phyloP scores from a whole-genome alignment of 2,329 filamentous ascomycete genomes.

The Hymenoscyphus salicellus region DNA sequence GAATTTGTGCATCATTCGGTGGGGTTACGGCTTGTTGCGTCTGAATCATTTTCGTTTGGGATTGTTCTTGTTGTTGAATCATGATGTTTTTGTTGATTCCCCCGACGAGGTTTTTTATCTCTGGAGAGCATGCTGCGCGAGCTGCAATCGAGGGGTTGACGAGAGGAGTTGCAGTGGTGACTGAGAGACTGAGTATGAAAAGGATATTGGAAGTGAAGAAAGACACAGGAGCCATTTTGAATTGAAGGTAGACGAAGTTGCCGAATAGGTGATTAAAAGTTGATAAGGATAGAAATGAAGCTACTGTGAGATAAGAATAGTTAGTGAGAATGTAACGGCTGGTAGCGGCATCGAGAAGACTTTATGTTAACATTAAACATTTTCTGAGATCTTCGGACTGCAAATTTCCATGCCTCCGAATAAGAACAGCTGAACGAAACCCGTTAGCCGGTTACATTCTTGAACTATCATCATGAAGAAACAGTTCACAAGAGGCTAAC shows the following conservation, averaged over 20 bases:
- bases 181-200: neutral
- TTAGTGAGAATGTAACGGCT: neutral
- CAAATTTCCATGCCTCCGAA: no score
- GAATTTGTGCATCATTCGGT: slow-evolving; percentile 10
- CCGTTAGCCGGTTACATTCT: neutral
- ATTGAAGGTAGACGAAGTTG: neutral
- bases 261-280: neutral
- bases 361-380: neutral
- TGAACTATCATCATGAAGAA: neutral
- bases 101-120: slow-evolving; percentile 12
- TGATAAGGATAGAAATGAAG: neutral
- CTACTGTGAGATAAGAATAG: neutral
- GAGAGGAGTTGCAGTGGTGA: neutral
- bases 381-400: no score
- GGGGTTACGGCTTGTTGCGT: slow-evolving; percentile 3
- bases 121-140: slow-evolving; percentile 14
- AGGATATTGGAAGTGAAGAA: neutral
- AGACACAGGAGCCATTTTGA: neutral
- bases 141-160: neutral
- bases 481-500: neutral
- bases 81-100: slow-evolving; percentile 24
- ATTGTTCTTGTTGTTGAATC: slow-evolving; percentile 20
- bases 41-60: slow-evolving; percentile 16
- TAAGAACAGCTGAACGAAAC: no score
- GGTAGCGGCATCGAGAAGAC: neutral